Evolutionary conservation across 2,329 filamentous ascomycete genomes (phyloP).

Genomic region (Nemania sp.): DNA sequence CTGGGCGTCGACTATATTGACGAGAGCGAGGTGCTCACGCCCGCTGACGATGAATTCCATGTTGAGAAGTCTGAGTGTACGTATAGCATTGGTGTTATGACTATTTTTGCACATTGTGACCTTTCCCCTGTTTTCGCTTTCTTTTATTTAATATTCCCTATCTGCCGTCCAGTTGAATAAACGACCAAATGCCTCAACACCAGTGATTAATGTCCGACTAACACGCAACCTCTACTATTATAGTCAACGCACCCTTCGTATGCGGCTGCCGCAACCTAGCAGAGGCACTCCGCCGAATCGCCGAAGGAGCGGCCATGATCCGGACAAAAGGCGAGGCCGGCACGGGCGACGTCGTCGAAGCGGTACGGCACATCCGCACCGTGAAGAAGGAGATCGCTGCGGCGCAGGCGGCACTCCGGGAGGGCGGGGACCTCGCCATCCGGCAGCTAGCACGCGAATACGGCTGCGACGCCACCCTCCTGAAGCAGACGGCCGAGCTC

Average conservation of each 20-base stretch:
- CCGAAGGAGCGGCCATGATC: conserved; percentile 98
- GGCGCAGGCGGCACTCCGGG: conserved; percentile 78
- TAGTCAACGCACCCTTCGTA: conserved; percentile 84
- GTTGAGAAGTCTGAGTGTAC: conserved; percentile 82
- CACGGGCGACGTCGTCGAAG: conserved; percentile 96
- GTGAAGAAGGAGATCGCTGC: conserved; percentile 84
- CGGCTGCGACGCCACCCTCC: conserved; percentile 79
- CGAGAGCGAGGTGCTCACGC: conserved; percentile 96
- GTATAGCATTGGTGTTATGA: neutral
- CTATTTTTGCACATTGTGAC: too few species aligned
- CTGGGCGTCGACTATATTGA: conserved; percentile 98
- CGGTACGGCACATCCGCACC: conserved; percentile 94
- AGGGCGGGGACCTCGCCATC: conserved; percentile 64
- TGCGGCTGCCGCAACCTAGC: conserved; percentile 95
- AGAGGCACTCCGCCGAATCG: conserved; percentile 90
- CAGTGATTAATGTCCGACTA: neutral
- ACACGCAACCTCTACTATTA: neutral
- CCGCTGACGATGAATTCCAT: conserved; percentile 90
- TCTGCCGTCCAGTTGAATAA: neutral
- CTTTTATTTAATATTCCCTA: neutral
- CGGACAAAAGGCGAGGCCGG: conserved; percentile 98
- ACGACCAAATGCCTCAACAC: neutral
- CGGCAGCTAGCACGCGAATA: conserved; percentile 85
- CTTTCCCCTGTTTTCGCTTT: neutral
- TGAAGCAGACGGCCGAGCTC: conserved; percentile 87